Conservation (phyloP, 768 basidiomycete genomes). For the Pleurotus salmoneostramineus region DNA sequence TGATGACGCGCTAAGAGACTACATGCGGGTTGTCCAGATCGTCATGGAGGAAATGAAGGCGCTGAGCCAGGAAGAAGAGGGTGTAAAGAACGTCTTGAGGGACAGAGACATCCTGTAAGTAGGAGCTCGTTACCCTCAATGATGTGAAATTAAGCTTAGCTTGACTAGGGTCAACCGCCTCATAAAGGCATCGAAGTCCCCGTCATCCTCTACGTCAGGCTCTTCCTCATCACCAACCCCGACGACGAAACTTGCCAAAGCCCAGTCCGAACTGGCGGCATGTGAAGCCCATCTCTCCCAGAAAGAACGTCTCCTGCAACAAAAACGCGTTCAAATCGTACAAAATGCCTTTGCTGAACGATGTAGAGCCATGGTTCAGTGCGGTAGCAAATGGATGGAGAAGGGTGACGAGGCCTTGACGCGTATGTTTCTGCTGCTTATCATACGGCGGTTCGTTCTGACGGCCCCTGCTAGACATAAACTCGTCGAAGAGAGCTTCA, state of each 20-base stretch:
- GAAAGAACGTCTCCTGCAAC: constrained; percentile 64
- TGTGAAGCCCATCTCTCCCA: constrained; percentile 71
- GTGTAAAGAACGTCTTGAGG: constrained; percentile 62
- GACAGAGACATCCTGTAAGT: constrained; percentile 83
- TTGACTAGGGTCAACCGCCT: constrained; percentile 64
- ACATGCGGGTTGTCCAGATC: constrained; percentile 55
- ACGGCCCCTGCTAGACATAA: not conserved
- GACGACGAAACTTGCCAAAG: constrained; percentile 53
- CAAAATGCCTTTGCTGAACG: constrained; percentile 60
- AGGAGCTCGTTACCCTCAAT: not conserved
- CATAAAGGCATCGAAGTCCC: constrained; percentile 66
- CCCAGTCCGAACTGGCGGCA: constrained; percentile 77
- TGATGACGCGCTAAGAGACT: constrained; percentile 64
- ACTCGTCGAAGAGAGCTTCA: not conserved
- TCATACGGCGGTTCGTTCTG: no score
- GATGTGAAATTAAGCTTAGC: not conserved
- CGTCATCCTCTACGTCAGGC: constrained; percentile 29
- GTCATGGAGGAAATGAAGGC: constrained; percentile 60
- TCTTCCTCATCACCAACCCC: constrained; percentile 30
- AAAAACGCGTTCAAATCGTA: constrained; percentile 48
- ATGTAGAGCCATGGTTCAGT: constrained; percentile 63
- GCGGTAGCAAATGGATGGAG: constrained; percentile 65
- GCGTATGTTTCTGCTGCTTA: no score
- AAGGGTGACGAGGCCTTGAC: constrained; percentile 58
- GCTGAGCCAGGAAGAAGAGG: constrained; percentile 69